A percentile compares a stretch with the other conserved stretches of the same genome.
Conservation (phyloP, 169 alveolate species). For the Fabrea salina region DNA sequence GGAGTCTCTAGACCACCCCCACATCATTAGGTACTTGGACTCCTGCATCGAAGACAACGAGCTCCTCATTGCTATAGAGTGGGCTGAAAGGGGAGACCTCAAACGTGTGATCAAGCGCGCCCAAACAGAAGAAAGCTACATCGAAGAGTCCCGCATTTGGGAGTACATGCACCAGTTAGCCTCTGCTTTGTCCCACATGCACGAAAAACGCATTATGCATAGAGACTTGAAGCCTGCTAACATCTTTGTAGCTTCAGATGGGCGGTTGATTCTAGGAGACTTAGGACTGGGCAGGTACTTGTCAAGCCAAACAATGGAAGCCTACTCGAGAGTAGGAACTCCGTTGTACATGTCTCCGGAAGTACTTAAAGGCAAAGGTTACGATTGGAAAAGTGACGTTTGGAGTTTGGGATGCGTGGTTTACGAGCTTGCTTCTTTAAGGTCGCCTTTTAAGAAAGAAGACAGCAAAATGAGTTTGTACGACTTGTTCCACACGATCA, state of each 20-base stretch:
- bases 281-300: conserved; percentile 81
- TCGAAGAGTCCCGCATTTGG: conserved; percentile 76
- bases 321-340: conserved; percentile 85
- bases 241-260: conserved; percentile 41
- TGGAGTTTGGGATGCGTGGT: conserved; percentile 84
- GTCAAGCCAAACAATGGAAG: conserved; percentile 40
- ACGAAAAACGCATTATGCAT: conserved; percentile 47
- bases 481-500: conserved; percentile 80
- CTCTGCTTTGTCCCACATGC: conserved; percentile 47
- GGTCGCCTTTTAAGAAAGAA: conserved; percentile 80
- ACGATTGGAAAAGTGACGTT: conserved; percentile 79
- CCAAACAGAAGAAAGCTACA: conserved; percentile 50
- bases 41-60: conserved; percentile 75
- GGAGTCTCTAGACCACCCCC: conserved; percentile 30
- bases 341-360: conserved; percentile 86
- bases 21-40: conserved; percentile 61
- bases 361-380: conserved; percentile 74
- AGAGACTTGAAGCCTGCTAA: conserved; percentile 55
- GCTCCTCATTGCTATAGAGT: conserved; percentile 80
- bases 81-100: conserved; percentile 84
- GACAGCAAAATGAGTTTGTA: conserved; percentile 67
- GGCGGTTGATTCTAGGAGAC: conserved; percentile 75
- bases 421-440: conserved; percentile 68
- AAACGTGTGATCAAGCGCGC: conserved; percentile 52
- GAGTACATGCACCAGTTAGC: conserved; percentile 50